These are phyloP conservation scores for Tricholoma saponaceum DNA, from an alignment of 768 basidiomycete genomes.

Conservation along the genomic window DNA sequence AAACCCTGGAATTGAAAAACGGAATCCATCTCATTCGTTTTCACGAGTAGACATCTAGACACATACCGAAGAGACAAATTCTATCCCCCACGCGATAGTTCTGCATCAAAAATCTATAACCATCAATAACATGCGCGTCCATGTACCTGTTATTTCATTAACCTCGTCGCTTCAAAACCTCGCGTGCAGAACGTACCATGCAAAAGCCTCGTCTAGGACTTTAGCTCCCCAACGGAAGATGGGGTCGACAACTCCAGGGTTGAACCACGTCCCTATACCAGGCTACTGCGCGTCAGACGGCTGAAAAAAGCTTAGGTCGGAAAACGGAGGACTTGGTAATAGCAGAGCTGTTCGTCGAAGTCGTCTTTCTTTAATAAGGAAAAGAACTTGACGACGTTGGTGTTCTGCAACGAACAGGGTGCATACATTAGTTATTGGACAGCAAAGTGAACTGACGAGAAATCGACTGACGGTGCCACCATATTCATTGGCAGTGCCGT, in stretches of 20 bases:
- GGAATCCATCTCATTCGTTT: neutral
- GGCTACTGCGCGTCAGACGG: slow-evolving; percentile 33
- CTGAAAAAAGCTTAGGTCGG: slow-evolving; percentile 18
- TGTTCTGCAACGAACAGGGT: slow-evolving; percentile 41
- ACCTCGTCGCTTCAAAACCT: neutral
- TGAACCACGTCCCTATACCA: slow-evolving; percentile 49
- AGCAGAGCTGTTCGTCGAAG: slow-evolving; percentile 52
- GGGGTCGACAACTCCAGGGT: slow-evolving; percentile 65
- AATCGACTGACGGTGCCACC: slow-evolving; percentile 34
- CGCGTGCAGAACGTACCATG: slow-evolving; percentile 47
- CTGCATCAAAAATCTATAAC: slow-evolving; percentile 77
- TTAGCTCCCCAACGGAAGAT: slow-evolving; percentile 55
- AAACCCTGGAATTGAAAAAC: slow-evolving; percentile 49
- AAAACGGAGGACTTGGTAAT: slow-evolving; percentile 57
- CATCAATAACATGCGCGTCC: slow-evolving; percentile 66
- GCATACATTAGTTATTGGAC: neutral
- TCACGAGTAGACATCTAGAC: slow-evolving; percentile 6
- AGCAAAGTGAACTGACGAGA: neutral
- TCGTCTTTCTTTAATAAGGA: slow-evolving; percentile 54
- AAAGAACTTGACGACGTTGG: slow-evolving; percentile 71
- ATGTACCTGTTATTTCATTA: slow-evolving; percentile 47
- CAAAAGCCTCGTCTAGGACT: slow-evolving; percentile 63
- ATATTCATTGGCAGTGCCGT: slow-evolving; percentile 60
- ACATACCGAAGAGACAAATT: slow-evolving; percentile 67
- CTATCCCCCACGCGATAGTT: slow-evolving; percentile 72